Evolutionary conservation across 352 stramenopile genomes (phyloP), one percentile per base, ranked within the genome.

Genomic region (Globisporangium splendens): DNA sequence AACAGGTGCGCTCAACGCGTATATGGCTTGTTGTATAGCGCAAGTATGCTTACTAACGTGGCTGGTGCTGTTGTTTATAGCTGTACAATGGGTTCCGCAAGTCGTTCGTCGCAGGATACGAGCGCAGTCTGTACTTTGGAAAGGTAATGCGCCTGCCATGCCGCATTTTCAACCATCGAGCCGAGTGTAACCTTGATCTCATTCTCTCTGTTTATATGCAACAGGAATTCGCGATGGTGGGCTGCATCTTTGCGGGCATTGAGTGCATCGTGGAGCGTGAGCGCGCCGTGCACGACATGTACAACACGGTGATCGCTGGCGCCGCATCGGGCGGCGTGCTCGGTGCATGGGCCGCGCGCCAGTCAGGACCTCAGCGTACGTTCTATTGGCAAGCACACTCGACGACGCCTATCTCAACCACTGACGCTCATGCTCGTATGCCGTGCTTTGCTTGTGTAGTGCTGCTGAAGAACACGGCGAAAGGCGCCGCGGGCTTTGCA

Each of bases 241-340:
- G 86, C 10, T 82, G 72, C 46, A 77, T 95, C 54, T 95, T 92
- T 46, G 80, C 84, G 1, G 82, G 84, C 33, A 72, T 93, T 14
- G 86, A 95, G 63, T 95, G 86, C 51, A 58, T 89, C 38, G 88
- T 95, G 39, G 86, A 93, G 69, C 86, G 86, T 18, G 80, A 95
- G 68, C 80, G 86, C 41, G 84, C 84, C 8, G 65, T 61, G 17
- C 79, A 91, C 50, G 86, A 95, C 63, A 84, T 91, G 7, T 64
- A 84, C 33, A 95, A 93, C 62, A 80, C 86, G 41, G 59, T 91
- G 56, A 77, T 89, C 56, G 86, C 86, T 13, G 86, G 83, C 8
- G 84, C 72, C 2, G 71, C 77, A n/a, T 74, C 84, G 7, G 86
- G 86, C 20, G 81, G 70, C 18, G 72, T 79, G 33, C 62, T 94